These are phyloP conservation scores for Thalassiosira ordinaria DNA, from an alignment of 352 stramenopile species.

Conservation along the genomic window DNA sequence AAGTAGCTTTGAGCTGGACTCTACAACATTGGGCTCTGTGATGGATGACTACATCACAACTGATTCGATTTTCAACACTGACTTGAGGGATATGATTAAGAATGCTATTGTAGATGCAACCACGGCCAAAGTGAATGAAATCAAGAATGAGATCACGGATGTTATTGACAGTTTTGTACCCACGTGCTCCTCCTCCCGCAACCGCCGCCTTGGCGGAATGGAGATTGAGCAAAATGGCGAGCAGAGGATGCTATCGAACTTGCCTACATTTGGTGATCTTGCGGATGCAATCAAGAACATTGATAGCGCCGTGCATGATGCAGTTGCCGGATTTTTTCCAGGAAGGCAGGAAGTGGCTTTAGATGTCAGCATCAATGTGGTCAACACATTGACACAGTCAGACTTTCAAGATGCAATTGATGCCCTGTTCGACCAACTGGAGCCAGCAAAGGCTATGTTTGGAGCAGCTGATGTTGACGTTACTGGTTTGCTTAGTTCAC, in stretches of 20 bases:
- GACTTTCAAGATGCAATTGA: slow-evolving; percentile 30
- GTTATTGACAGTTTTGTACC: no score
- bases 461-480: slow-evolving; percentile 16
- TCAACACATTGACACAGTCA: slow-evolving; percentile 10
- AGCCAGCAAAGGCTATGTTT: slow-evolving; percentile 28
- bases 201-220: slow-evolving; percentile 14
- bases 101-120: slow-evolving; percentile 18
- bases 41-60: no score
- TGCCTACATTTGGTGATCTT: no score
- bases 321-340: slow-evolving; percentile 35
- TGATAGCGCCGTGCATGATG: no score
- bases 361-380: slow-evolving; percentile 27
- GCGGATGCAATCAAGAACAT: no score
- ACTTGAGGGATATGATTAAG: slow-evolving; percentile 27
- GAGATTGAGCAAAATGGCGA: slow-evolving; percentile 33
- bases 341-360: slow-evolving; percentile 32
- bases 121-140: slow-evolving; percentile 10
- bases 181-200: no score
- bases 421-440: slow-evolving; percentile 23
- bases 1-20: no score
- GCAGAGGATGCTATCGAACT: no score
- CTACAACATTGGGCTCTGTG: no score
- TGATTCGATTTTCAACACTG: neutral
- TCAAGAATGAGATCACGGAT: slow-evolving; percentile 7
- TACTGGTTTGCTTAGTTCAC: no score